Percentiles rank a stretch among this genome's conserved stretches.
phyloP scores from a whole-genome alignment of 768 basidiomycete species.

The Mycena haematopus region DNA sequence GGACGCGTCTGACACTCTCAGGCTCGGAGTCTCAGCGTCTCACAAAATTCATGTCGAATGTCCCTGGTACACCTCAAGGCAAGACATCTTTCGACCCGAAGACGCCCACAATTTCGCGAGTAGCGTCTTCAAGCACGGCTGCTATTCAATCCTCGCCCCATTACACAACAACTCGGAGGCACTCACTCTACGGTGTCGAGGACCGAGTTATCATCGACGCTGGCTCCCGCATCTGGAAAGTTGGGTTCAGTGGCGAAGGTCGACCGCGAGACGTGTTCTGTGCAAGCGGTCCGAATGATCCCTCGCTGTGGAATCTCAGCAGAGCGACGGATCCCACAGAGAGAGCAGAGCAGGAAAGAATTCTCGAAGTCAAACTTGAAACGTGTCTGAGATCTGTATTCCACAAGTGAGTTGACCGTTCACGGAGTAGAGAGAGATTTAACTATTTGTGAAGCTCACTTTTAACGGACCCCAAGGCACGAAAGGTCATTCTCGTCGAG shows the following conservation, averaged over 20 bases:
- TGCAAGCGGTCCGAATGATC: slow-evolving; percentile 49
- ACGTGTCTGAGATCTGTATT: slow-evolving; percentile 78
- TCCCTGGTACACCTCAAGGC: slow-evolving; percentile 49
- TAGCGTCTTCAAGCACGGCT: slow-evolving; percentile 48
- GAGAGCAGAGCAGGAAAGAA: slow-evolving; percentile 73
- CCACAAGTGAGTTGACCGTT: slow-evolving; percentile 67
- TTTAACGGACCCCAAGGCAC: slow-evolving; percentile 91
- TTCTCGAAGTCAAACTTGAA: slow-evolving; percentile 76
- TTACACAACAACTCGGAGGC: slow-evolving; percentile 83
- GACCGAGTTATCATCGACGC: slow-evolving; percentile 95
- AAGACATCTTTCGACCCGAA: slow-evolving; percentile 46
- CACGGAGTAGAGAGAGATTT: slow-evolving; percentile 24
- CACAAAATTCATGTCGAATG: slow-evolving; percentile 40
- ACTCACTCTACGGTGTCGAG: slow-evolving; percentile 96
- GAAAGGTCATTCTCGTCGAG: slow-evolving; percentile 93
- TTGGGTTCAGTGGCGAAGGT: slow-evolving; percentile 96
- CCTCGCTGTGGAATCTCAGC: slow-evolving; percentile 66
- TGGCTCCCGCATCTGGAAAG: slow-evolving; percentile 94
- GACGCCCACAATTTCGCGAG: slow-evolving; percentile 65
- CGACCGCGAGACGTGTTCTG: slow-evolving; percentile 88
- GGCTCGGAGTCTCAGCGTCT: too few species aligned
- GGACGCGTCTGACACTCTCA: slow-evolving; percentile 4
- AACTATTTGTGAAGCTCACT: slow-evolving; percentile 67
- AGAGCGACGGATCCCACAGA: slow-evolving; percentile 60
- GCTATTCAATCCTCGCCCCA: slow-evolving; percentile 77